A percentile compares a stretch with the other conserved stretches of the same genome.
These are phyloP conservation scores for Pseudogymnoascus verrucosus DNA, from an alignment of 2,329 filamentous ascomycete genomes.

Conservation along the genomic window DNA sequence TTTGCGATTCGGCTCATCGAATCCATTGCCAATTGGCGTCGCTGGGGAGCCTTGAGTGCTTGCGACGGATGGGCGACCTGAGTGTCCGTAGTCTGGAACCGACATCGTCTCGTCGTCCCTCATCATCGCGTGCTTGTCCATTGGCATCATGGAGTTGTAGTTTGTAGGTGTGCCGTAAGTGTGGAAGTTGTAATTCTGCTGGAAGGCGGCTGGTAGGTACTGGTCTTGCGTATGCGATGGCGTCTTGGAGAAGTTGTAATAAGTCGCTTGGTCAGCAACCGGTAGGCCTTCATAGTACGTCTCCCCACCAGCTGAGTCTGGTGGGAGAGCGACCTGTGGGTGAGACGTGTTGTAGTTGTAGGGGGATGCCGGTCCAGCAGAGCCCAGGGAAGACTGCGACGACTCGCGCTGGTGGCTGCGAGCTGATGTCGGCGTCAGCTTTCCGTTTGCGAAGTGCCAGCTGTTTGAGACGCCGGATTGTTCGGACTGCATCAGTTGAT, in stretches of 20 bases:
- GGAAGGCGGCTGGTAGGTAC: slow-evolving; percentile 30
- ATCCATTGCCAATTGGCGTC: slow-evolving; percentile 45
- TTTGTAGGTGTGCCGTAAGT: slow-evolving; percentile 30
- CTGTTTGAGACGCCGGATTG: slow-evolving; percentile 17
- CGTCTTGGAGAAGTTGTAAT: slow-evolving; percentile 25
- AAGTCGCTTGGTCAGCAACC: slow-evolving; percentile 31
- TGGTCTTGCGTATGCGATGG: slow-evolving; percentile 27
- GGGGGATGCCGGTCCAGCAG: slow-evolving; percentile 51
- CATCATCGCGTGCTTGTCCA: slow-evolving; percentile 17
- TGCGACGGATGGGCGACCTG: slow-evolving; percentile 40
- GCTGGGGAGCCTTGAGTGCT: slow-evolving; percentile 55
- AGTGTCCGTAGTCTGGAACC: slow-evolving; percentile 23
- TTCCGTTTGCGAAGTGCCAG: slow-evolving; percentile 24
- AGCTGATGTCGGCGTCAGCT: slow-evolving; percentile 26
- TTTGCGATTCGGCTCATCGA: slow-evolving; percentile 39
- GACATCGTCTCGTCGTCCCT: slow-evolving; percentile 25
- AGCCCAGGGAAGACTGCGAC: slow-evolving; percentile 52
- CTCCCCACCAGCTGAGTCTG: slow-evolving; percentile 39
- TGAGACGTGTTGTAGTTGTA: slow-evolving; percentile 48
- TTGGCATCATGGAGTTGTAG: slow-evolving; percentile 19
- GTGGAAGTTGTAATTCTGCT: slow-evolving; percentile 34
- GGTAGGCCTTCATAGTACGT: slow-evolving; percentile 33
- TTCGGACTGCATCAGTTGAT: slow-evolving; percentile 24
- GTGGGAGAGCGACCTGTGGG: slow-evolving; percentile 40
- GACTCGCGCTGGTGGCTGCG: slow-evolving; percentile 49